Base-by-base conservation (phyloP, 2,329 filamentous ascomycete species). In the Fusarium hainanense region DNA sequence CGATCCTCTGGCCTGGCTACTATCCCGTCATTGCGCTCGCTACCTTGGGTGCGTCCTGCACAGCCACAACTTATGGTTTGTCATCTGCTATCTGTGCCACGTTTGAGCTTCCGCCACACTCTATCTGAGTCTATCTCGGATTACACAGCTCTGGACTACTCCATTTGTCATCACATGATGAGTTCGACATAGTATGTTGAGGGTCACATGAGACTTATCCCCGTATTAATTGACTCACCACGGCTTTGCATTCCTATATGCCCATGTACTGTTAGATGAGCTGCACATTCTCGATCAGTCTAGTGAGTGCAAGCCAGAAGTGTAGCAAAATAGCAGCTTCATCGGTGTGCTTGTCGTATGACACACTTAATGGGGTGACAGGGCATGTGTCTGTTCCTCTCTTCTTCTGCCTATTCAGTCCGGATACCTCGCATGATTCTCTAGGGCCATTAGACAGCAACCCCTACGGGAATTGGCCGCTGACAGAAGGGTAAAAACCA, bases 101-200 rank as follows among this genome's bases (percentile, higher is more conserved):
- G 57, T 37, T 41, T 20, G 13, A 32, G 18, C 30, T 69, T 74
- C 72, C 68, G 74, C 75, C 75, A 77, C 75, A 74, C 56, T 72
- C 62, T 59, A 59, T 63, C 30, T 54, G 32, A 47, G 48, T 54
- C 32, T 49, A 23, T 49, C 63, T 63, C 21, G 7, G 21, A 23
- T 25, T 34, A 30, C 30, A 50, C 30, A 34, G 32, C 18, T 27
- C 18, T 40, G n/a, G 32, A 27, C 32, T 51, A 25, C 63, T 69
- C 51, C n/a, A 30, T 32, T 32, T 48, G 20, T 46, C 55, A 68
- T 75, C 75, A 75, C 74, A 75, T 75, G 73, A 77, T 64, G 63
- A 27, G 51, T 25, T 30, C 12, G 12, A 13, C 28, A 30, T 30
- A 30, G 28, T 46, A 41, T 16, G 42, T 52, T 20, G 28, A 58